A percentile compares a stretch with the other conserved stretches of the same genome.
phyloP scores from a whole-genome alignment of 768 basidiomycete genomes.

The Hygrophorus russula region DNA sequence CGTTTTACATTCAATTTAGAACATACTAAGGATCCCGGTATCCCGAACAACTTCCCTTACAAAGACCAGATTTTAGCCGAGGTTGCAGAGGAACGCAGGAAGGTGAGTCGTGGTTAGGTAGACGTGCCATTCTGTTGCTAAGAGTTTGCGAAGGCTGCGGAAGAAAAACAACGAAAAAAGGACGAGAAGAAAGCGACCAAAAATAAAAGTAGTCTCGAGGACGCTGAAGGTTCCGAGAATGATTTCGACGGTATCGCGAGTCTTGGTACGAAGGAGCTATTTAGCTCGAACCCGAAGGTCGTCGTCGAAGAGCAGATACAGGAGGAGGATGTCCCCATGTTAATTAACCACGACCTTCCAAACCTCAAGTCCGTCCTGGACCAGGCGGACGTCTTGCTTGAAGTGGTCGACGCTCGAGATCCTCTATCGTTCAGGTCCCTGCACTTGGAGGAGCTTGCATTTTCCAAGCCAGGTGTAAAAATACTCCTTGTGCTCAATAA shows the following conservation, averaged over 20 bases:
- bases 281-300: slow-evolving; percentile 19
- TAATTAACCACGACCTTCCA: slow-evolving; percentile 54
- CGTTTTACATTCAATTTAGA: slow-evolving; percentile 28
- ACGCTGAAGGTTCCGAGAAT: slow-evolving; percentile 18
- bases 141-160: slow-evolving; percentile 44
- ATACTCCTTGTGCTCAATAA: slow-evolving; percentile 75
- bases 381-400: slow-evolving; percentile 64
- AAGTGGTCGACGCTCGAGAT: slow-evolving; percentile 81
- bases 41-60: slow-evolving; percentile 88
- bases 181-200: slow-evolving; percentile 45
- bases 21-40: slow-evolving; percentile 82
- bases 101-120: slow-evolving; percentile 30
- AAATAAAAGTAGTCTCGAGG: slow-evolving; percentile 13
- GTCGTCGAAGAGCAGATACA: slow-evolving; percentile 21
- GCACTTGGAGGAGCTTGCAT: slow-evolving; percentile 45
- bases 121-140: not conserved
- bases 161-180: slow-evolving; percentile 60
- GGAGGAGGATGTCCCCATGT: slow-evolving; percentile 46
- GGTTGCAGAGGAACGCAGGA: slow-evolving; percentile 68
- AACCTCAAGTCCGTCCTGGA: slow-evolving; percentile 59
- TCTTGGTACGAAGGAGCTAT: slow-evolving; percentile 28
- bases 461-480: slow-evolving; percentile 29
- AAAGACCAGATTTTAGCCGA: slow-evolving; percentile 93
- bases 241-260: slow-evolving; percentile 36
- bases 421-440: slow-evolving; percentile 60